Evolutionary conservation across 345 rosid genomes (phyloP).

Genomic region (Dipteronia dyeriana): DNA sequence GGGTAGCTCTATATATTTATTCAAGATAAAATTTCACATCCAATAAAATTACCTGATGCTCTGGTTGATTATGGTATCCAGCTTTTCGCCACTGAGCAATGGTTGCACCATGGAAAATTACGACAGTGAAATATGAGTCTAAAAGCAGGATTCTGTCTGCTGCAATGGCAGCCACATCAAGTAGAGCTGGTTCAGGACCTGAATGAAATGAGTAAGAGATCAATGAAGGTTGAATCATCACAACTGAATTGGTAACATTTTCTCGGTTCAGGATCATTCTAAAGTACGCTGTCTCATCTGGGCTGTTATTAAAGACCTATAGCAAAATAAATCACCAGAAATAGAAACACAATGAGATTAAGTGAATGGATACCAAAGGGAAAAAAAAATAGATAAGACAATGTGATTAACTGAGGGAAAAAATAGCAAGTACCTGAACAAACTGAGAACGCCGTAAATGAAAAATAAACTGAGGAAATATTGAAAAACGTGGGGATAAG

Average conservation of each 20-base stretch:
- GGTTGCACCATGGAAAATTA: constrained; percentile 88
- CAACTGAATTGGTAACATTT: constrained; percentile 84
- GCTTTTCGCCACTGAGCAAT: constrained; percentile 97
- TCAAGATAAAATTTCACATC: constrained; percentile 1
- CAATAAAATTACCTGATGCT: constrained; percentile 67
- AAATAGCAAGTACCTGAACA: constrained; percentile 65
- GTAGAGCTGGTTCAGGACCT: constrained; percentile 79
- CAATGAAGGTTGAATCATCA: constrained; percentile 97
- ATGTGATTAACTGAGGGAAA: constrained; percentile 1
- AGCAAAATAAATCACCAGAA: constrained; percentile 23
- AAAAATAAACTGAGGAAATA: constrained; percentile 88
- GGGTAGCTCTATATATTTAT: not conserved
- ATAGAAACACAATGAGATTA: constrained; percentile 20
- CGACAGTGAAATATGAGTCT: constrained; percentile 83
- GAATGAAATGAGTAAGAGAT: constrained; percentile 91
- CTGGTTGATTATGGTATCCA: constrained; percentile 88
- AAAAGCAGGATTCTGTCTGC: constrained; percentile 85
- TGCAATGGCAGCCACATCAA: constrained; percentile 87
- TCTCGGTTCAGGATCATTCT: constrained; percentile 88
- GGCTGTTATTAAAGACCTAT: constrained; percentile 98
- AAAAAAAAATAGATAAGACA: not conserved
- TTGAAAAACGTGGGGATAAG: constrained; percentile 75
- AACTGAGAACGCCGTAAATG: constrained; percentile 96
- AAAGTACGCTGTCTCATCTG: constrained; percentile 95
- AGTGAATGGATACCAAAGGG: not conserved